Evolutionary conservation across 257 asterid genomes (phyloP).

Genomic region (Marsdenia floribunda): DNA sequence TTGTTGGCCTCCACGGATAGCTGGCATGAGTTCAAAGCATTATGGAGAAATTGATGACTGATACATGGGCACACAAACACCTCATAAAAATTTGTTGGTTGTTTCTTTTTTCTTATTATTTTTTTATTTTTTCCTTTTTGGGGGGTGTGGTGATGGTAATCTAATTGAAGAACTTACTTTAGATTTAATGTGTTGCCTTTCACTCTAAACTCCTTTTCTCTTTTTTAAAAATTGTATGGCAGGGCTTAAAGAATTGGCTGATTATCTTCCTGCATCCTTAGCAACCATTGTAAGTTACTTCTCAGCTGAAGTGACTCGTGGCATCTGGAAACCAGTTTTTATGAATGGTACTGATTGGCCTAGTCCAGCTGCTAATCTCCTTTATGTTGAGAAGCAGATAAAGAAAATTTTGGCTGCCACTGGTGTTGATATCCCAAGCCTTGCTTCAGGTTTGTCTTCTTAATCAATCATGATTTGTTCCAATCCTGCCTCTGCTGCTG

Average conservation of each 20-base stretch:
- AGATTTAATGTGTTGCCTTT: not conserved
- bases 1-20: not conserved
- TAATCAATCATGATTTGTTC: not conserved
- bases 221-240: constrained; percentile 8
- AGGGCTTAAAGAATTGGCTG: constrained; percentile 97
- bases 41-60: not conserved
- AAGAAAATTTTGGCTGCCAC: constrained; percentile 92
- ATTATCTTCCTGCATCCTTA: constrained; percentile 94
- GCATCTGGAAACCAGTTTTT: constrained; percentile 88
- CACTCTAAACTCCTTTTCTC: constrained; percentile 1
- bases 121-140: too few species aligned
- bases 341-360: constrained; percentile 99
- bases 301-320: constrained; percentile 99
- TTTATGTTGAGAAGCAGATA: constrained; percentile 84
- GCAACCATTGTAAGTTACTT: constrained; percentile 92
- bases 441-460: constrained; percentile 62
- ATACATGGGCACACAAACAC: too few species aligned
- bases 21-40: not conserved
- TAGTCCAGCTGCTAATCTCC: constrained; percentile 91
- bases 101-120: too few species aligned
- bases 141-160: too few species aligned
- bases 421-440: constrained; percentile 94
- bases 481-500: not conserved
- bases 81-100: not conserved
- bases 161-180: not conserved